Evolutionary conservation across 768 basidiomycete species (phyloP), one percentile per base, ranked within the genome.

Genomic region (Suillus lakei): DNA sequence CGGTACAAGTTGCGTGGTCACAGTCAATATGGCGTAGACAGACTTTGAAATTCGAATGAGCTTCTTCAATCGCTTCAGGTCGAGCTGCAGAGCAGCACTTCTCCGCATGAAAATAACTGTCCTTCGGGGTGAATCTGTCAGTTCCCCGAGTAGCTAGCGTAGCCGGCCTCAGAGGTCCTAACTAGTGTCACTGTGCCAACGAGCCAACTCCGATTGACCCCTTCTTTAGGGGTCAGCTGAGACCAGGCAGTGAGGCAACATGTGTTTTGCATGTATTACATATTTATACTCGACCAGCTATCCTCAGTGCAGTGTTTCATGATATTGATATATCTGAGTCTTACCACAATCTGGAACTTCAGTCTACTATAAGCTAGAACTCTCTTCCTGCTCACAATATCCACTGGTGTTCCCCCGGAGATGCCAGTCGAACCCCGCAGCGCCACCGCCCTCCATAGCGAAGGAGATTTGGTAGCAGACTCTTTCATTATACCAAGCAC

Each of bases 201-300:
- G 21, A 54, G 30, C 32, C 4, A 10, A 32, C 5, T 54, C 28
- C n/a, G n/a, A 53, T 30, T 32, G 53, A 54, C 53, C 53, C 53
- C 53, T 30, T 54, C 21, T 54, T 54, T 54, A 34, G 53, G 53
- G 53, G 53, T 54, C 12, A n/a, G 8, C 28, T 53, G 30, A 53
- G 21, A 34, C 12, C 53, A 5, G 30, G 10, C 53, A 54, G 53
- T 10, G 30, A 21, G 18, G 53, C 53, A 39, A 39, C 39, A 32
- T 54, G 53, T 54, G 21, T 10, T 30, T 18, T 4, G 28, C 26
- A 8, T 30, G 51, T 53, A 23, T 53, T 26, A 7, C 16, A 30
- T 9, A 9, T 28, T 28, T 34, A 36, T 39, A 41, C 58, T 59
- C 21, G 12, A 41, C 58, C 18, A 41, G 26, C 23, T 36, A 36